Conservation (phyloP, 2,329 filamentous ascomycete genomes). For the Lecanicillium sp. region DNA sequence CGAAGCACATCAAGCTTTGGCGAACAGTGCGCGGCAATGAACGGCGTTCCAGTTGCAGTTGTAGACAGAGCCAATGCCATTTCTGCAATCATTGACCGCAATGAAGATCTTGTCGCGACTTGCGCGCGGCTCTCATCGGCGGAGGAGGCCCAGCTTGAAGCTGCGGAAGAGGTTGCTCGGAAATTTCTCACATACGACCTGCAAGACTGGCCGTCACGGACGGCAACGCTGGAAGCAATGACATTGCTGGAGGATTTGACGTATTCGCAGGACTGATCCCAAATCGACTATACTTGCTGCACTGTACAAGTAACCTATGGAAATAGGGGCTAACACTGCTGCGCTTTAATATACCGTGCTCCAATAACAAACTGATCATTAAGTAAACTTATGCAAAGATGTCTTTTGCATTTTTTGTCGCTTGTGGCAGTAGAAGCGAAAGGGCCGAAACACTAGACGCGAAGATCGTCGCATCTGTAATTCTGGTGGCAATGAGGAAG, state of each 20-base stretch:
- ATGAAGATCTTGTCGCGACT: conserved; percentile 68
- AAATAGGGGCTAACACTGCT: no score
- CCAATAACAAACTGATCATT: no score
- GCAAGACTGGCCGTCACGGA: neutral
- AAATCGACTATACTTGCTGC: no score
- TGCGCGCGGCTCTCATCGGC: conserved; percentile 61
- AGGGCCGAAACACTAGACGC: no score
- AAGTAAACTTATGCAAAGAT: no score
- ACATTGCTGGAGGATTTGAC: neutral
- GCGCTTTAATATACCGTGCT: no score
- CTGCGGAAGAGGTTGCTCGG: conserved; percentile 58
- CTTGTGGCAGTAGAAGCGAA: no score
- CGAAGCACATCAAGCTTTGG: conserved; percentile 79
- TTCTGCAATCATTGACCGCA: conserved; percentile 58
- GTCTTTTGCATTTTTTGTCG: no score
- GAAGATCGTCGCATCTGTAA: no score
- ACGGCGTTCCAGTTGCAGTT: conserved; percentile 68
- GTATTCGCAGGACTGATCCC: no score
- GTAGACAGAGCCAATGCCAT: conserved; percentile 72
- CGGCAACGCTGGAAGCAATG: neutral
- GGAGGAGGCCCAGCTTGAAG: conserved; percentile 61
- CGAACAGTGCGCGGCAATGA: conserved; percentile 76
- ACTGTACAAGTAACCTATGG: no score
- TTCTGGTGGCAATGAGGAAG: no score
- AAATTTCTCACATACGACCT: conserved; percentile 41